Percentiles rank a stretch among this genome's conserved stretches.
These are phyloP conservation scores for Apiospora arundinis DNA, from an alignment of 2,329 filamentous ascomycete species.

Conservation along the genomic window DNA sequence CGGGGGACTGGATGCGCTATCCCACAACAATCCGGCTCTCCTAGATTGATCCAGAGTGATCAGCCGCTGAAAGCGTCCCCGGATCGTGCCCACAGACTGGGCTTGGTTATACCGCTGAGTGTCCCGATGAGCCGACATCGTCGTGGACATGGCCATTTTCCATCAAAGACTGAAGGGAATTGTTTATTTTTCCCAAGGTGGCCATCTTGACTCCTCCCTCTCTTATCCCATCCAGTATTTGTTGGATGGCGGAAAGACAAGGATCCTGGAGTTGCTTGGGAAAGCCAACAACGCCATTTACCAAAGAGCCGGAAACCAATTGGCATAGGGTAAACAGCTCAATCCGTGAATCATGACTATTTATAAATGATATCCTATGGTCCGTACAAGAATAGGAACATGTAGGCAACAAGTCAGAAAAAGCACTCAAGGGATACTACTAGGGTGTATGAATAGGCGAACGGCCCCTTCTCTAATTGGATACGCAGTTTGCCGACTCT, in stretches of 20 bases:
- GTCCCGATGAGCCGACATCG: background rate
- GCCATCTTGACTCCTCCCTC: background rate
- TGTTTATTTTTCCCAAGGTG: background rate
- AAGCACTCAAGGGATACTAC: no score
- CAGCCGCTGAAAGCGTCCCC: background rate
- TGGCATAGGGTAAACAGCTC: background rate
- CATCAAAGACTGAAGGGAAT: background rate
- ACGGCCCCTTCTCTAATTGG: no score
- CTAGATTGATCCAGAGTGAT: constrained; percentile 1
- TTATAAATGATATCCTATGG: background rate
- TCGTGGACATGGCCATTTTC: background rate
- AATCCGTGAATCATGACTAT: background rate
- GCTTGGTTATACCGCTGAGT: background rate
- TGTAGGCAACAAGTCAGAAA: no score
- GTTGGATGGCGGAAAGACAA: background rate
- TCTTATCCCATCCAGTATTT: background rate
- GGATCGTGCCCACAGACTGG: background rate
- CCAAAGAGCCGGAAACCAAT: constrained; percentile 9
- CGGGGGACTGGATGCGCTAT: constrained; percentile 2
- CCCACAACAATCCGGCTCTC: background rate
- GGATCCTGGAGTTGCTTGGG: constrained; percentile 1
- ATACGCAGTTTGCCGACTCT: no score
- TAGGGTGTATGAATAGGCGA: no score
- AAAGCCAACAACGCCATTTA: constrained; percentile 17
- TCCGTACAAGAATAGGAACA: background rate